Percentiles rank a stretch among this genome's conserved stretches.
Conservation (phyloP, 495 filamentous ascomycete species). For the Podospora fimiseda region DNA sequence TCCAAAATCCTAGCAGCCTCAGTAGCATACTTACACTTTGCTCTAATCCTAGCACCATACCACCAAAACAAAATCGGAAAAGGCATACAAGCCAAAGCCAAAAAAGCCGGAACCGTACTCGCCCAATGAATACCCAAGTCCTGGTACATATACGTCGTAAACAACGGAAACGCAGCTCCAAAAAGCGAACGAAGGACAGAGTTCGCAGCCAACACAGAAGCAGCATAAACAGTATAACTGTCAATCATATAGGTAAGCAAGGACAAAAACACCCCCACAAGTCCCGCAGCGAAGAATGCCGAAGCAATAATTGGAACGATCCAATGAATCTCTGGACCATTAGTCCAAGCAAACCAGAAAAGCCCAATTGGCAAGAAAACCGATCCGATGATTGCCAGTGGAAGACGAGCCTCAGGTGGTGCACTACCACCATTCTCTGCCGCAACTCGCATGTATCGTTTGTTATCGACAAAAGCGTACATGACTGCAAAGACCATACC, state of each 20-base stretch:
- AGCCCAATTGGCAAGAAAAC: constrained; percentile 47
- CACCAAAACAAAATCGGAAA: constrained; percentile 77
- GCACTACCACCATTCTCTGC: constrained; percentile 48
- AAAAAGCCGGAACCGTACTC: constrained; percentile 67
- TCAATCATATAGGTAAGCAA: constrained; percentile 80
- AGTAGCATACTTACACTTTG: constrained; percentile 68
- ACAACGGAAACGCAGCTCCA: constrained; percentile 79
- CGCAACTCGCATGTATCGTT: constrained; percentile 47
- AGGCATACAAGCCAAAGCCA: constrained; percentile 67
- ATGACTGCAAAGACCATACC: constrained; percentile 64
- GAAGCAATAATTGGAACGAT: constrained; percentile 43
- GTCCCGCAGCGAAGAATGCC: constrained; percentile 41
- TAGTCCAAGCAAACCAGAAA: constrained; percentile 61
- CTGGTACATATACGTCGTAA: constrained; percentile 70
- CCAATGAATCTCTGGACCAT: constrained; percentile 45
- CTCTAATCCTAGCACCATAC: constrained; percentile 61
- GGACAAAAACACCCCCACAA: constrained; percentile 59
- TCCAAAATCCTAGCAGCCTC: constrained; percentile 52
- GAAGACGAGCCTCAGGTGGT: constrained; percentile 74
- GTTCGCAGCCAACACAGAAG: constrained; percentile 73
- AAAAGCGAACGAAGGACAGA: constrained; percentile 59
- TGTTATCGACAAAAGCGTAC: constrained; percentile 63
- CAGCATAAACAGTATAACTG: constrained; percentile 73
- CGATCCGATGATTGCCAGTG: constrained; percentile 61
- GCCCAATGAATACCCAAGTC: constrained; percentile 80